Conservation (phyloP, 2,329 filamentous ascomycete genomes). For the Tolypocladium pustulatum region DNA sequence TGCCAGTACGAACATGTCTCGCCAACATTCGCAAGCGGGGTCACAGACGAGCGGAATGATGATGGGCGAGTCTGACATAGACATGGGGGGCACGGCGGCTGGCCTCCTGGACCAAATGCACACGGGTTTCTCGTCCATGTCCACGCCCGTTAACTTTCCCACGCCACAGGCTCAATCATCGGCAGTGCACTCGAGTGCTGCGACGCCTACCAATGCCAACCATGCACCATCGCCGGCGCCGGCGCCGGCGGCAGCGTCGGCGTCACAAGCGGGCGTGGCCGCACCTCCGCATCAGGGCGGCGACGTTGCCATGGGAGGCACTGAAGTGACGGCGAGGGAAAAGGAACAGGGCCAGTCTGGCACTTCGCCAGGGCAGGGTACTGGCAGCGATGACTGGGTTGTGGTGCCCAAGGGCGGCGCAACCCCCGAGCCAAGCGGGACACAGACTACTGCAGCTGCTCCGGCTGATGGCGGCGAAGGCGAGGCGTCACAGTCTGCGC, state of each 20-base stretch:
- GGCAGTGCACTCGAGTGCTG: slow-evolving; percentile 42
- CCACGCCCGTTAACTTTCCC: slow-evolving; percentile 49
- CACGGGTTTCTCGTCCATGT: slow-evolving; percentile 46
- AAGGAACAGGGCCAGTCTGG: slow-evolving; percentile 13
- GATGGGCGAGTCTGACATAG: slow-evolving; percentile 50
- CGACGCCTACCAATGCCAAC: slow-evolving; percentile 40
- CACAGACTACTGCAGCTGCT: background rate
- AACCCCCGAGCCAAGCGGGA: slow-evolving; percentile 24
- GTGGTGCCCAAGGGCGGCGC: slow-evolving; percentile 56
- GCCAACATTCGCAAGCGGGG: slow-evolving; percentile 41
- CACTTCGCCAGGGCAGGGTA: slow-evolving; percentile 38
- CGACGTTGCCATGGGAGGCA: slow-evolving; percentile 43
- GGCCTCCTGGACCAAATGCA: slow-evolving; percentile 61
- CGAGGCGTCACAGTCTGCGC: slow-evolving; percentile 7
- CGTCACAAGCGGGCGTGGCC: slow-evolving; percentile 6
- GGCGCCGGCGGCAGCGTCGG: slow-evolving; percentile 16
- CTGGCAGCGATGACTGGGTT: slow-evolving; percentile 59
- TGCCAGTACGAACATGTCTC: slow-evolving; percentile 29
- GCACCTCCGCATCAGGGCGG: slow-evolving; percentile 10
- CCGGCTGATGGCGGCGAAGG: slow-evolving; percentile 3
- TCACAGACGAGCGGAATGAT: slow-evolving; percentile 46
- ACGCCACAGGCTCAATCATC: slow-evolving; percentile 52
- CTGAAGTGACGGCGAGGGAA: slow-evolving; percentile 24
- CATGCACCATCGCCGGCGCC: slow-evolving; percentile 38
- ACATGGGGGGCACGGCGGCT: slow-evolving; percentile 54